Evolutionary conservation across 176 grass and related monocot species (phyloP), one percentile per base, ranked within the genome.

Genomic region (Neostapfia colusana): DNA sequence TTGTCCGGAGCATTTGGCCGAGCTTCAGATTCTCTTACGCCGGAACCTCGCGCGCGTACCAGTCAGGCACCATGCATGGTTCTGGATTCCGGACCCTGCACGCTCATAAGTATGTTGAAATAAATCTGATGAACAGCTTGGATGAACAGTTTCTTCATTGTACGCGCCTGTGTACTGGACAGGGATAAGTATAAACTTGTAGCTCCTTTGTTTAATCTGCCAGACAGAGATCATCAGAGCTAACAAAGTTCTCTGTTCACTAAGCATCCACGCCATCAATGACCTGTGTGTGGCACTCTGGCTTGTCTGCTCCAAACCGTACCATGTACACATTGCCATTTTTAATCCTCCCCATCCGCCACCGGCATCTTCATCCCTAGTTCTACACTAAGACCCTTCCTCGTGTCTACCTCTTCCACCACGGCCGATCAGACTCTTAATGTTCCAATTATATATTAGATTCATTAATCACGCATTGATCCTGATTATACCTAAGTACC

Each of bases 1-100:
- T 95, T 96, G 93, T 96, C 93, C 34, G 87, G 82, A 88, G 93
- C 82, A 72, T 84, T 85, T 90, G 87, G 84, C 83, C 55, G 68
- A 85, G 66, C 78, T 56, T 64, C 84, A 89, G 89, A 90, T 96
- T 92, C 84, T 81, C 36, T 77, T 12, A 42, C 69, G n/a, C 70
- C 69, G 80, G 80, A 65, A 79, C 72, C 76, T 60, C 64, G 65
- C 43, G 31, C 31, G 42, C 10, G 10, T 43, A 68, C 62, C 67
- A 77, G 42, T 59, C 58, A 34, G 58, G 24, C 69, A 76, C 10
- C 65, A 55, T 71, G 36, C 65, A 55, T 71, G 36, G 73, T 46
- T 46, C 9, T 43, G 41, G 9, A 31, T 1, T 34, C 59, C 31
- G 14, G 13, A 65, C 18, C 36, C 1, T 65, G 17, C 17, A 65